Evolutionary conservation across 1,284 basidiomycete species (phyloP).

Genomic region (Inonotus hispidus): DNA sequence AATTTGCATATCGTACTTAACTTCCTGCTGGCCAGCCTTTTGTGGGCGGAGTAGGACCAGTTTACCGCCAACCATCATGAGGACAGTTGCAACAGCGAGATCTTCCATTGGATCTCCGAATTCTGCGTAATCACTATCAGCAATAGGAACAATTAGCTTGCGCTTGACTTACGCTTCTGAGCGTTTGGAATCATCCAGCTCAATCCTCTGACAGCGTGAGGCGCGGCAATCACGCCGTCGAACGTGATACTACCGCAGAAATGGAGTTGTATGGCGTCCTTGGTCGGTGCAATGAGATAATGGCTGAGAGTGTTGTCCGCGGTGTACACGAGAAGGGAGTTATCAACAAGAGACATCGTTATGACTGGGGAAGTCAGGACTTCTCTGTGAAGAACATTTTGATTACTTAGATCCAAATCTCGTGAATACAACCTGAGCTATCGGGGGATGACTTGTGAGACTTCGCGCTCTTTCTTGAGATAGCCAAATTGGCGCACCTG

Average conservation of each 20-base stretch:
- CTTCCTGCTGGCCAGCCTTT: slow-evolving; percentile 69
- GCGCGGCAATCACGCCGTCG: slow-evolving; percentile 83
- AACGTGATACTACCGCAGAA: slow-evolving; percentile 95
- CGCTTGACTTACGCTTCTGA: slow-evolving; percentile 73
- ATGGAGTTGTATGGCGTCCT: slow-evolving; percentile 79
- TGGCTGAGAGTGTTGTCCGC: slow-evolving; percentile 94
- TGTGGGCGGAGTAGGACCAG: slow-evolving; percentile 82
- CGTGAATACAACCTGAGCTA: slow-evolving; percentile 95
- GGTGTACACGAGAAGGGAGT: slow-evolving; percentile 95
- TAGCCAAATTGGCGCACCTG: slow-evolving; percentile 48
- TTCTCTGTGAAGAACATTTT: slow-evolving; percentile 82
- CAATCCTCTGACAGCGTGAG: slow-evolving; percentile 81
- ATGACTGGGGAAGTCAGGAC: slow-evolving; percentile 74
- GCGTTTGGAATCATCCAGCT: slow-evolving; percentile 96
- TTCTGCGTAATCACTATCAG: slow-evolving; percentile 41
- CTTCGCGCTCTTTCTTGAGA: not conserved
- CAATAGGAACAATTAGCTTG: slow-evolving; percentile 16
- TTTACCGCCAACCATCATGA: slow-evolving; percentile 95
- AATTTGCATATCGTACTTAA: slow-evolving; percentile 97
- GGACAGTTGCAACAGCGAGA: slow-evolving; percentile 88
- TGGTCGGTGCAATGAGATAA: slow-evolving; percentile 85
- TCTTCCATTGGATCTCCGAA: slow-evolving; percentile 94
- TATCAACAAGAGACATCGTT: slow-evolving; percentile 89
- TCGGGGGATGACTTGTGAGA: slow-evolving; percentile 2
- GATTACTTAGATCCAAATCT: slow-evolving; percentile 84